phyloP scores from a whole-genome alignment of 2,329 filamentous ascomycete species.

The Atkinsonella hypoxylon region DNA sequence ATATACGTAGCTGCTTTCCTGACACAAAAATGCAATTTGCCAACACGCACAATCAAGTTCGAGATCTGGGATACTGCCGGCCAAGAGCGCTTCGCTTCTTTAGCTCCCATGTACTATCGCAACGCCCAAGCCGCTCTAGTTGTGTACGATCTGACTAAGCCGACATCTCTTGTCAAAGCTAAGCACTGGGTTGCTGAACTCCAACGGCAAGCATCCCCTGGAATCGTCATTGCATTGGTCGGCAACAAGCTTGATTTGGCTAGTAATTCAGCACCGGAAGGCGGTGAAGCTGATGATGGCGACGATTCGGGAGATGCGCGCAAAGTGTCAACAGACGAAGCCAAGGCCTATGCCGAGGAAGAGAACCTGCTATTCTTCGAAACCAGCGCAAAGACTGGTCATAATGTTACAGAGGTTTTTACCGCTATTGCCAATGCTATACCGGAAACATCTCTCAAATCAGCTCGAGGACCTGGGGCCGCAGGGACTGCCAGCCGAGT shows the following conservation, averaged over 20 bases:
- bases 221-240: conserved; percentile 93
- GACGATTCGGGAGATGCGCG: conserved; percentile 61
- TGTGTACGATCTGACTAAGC: conserved; percentile 97
- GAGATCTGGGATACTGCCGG: conserved; percentile 98
- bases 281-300: conserved; percentile 42
- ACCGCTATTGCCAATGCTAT: conserved; percentile 97
- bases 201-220: conserved; percentile 87
- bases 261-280: conserved; percentile 38
- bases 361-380: conserved; percentile 93
- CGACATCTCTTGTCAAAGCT: conserved; percentile 87
- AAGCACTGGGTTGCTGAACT: conserved; percentile 98
- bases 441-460: conserved; percentile 92
- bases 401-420: conserved; percentile 92
- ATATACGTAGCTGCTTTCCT: conserved; percentile 69
- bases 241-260: conserved; percentile 95
- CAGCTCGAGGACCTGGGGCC: conserved; percentile 60
- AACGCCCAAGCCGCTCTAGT: conserved; percentile 96
- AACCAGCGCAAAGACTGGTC: conserved; percentile 91
- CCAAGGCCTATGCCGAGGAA: conserved; percentile 86
- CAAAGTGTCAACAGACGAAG: conserved; percentile 84
- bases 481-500: conserved; percentile 46
- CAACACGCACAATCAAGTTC: conserved; percentile 82
- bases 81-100: conserved; percentile 91
- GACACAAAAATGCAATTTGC: conserved; percentile 96
- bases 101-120: conserved; percentile 99